Evolutionary conservation across 768 basidiomycete species (phyloP).

Genomic region (Boletales sp.): DNA sequence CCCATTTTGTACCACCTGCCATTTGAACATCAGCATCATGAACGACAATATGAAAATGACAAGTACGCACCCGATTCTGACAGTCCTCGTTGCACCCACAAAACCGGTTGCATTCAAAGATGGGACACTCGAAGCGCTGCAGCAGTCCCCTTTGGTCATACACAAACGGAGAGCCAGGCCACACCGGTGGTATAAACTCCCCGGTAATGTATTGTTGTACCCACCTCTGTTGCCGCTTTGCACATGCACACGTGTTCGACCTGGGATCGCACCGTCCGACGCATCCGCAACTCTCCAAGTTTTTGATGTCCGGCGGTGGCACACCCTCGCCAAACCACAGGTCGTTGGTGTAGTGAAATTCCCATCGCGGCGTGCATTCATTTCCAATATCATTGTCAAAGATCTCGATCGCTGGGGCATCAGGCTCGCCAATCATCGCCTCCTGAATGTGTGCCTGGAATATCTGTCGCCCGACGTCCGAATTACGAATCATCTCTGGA

Average conservation of each 20-base stretch:
- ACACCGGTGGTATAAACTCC: conserved; percentile 27
- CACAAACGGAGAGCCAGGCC: conserved; percentile 52
- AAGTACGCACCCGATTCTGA: conserved; percentile 59
- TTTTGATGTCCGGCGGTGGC: conserved; percentile 56
- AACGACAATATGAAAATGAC: neutral
- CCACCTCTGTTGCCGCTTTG: conserved; percentile 49
- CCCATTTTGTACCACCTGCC: conserved; percentile 81
- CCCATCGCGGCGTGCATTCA: conserved; percentile 74
- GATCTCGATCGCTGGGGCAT: conserved; percentile 65
- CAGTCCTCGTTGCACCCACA: conserved; percentile 84
- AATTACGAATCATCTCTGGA: conserved; percentile 36
- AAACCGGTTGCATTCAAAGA: conserved; percentile 83
- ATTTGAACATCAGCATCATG: neutral
- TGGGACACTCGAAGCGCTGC: conserved; percentile 50
- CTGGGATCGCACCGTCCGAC: conserved; percentile 71
- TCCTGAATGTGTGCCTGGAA: conserved; percentile 66
- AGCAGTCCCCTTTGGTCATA: conserved; percentile 64
- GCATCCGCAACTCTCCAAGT: conserved; percentile 69
- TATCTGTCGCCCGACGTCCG: conserved; percentile 45
- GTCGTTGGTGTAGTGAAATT: conserved; percentile 83
- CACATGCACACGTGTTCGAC: conserved; percentile 69
- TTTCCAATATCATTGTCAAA: conserved; percentile 60
- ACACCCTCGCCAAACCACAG: conserved; percentile 74
- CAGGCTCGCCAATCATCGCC: conserved; percentile 62
- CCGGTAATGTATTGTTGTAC: conserved; percentile 19